Percentiles rank a stretch among this genome's conserved stretches.
Evolutionary conservation across 805 yeast genomes (phyloP).

Genomic region (Cyberlindnera xylosilytica): DNA sequence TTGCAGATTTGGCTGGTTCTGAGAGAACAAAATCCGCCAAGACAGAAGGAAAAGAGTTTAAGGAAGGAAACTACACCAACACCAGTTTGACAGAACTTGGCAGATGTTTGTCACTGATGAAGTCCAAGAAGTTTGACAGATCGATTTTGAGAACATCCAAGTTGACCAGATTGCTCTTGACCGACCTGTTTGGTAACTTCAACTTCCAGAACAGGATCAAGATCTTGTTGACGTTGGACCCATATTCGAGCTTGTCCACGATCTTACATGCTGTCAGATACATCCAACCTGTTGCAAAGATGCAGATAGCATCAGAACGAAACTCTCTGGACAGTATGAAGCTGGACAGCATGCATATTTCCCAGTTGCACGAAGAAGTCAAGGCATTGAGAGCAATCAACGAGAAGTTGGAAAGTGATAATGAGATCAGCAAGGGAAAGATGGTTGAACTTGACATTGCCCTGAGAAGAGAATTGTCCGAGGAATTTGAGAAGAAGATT

Average conservation of each 20-base stretch:
- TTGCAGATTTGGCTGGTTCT: conserved; percentile 53
- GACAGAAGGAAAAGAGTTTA: conserved; percentile 41
- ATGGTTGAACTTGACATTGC: conserved; percentile 25
- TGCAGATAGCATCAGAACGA: conserved; percentile 21
- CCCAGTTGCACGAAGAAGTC: conserved; percentile 20
- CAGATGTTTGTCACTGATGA: conserved; percentile 42
- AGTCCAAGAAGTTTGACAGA: conserved; percentile 35
- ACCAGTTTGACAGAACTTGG: conserved; percentile 49
- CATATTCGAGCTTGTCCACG: conserved; percentile 21
- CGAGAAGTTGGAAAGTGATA: conserved; percentile 22
- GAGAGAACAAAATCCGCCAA: conserved; percentile 47
- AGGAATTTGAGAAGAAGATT: conserved; percentile 33
- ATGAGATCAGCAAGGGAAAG: conserved; percentile 22
- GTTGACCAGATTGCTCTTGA: conserved; percentile 45
- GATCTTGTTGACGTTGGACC: conserved; percentile 27
- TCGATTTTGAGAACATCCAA: conserved; percentile 46
- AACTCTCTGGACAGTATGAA: conserved; percentile 16
- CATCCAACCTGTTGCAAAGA: conserved; percentile 28
- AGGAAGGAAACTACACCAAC: conserved; percentile 48
- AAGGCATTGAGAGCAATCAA: conserved; percentile 17
- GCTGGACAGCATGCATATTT: conserved; percentile 5
- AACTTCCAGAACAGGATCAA: conserved; percentile 22
- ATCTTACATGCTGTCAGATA: conserved; percentile 27
- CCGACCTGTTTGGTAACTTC: conserved; percentile 34
- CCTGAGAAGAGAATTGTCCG: conserved; percentile 29